Base-by-base conservation (phyloP, 2,329 filamentous ascomycete genomes). In the Sclerotiophoma versabilis region DNA sequence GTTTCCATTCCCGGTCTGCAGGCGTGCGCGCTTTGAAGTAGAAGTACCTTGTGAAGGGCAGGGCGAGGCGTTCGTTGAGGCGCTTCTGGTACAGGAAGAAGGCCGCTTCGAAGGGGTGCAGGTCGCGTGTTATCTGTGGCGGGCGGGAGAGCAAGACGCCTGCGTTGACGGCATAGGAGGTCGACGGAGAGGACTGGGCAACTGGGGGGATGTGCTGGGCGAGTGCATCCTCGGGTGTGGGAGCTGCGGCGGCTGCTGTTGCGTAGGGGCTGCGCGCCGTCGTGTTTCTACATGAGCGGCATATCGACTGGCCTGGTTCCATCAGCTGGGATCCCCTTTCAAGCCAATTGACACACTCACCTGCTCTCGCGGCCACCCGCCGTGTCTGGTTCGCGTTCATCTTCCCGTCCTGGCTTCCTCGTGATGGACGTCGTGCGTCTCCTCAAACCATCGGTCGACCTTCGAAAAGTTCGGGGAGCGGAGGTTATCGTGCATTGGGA, bases 71-170 rank as follows among this genome's bases (percentile, higher is more conserved):
- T 81, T 99, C 95, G 76, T 98, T 96, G 57, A 99, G 84, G 12
- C 95, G 92, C 68, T 93, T 93, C 80, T 99, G 95, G 80, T 99
- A 99, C 75, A 99, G 92, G 82, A 89, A 96, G 79, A 89, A 98
- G 60, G 93, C 84, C 71, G 92, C 90, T 77, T 99, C 95, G 77
- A 99, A 98, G 11, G 91, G 83, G 27, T 90, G 90, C 48, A 93
- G 87, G 57, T 89, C 83, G 63, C 90, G 89, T 22, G 95, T 98
- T 68, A 99, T 83, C 54, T 96, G 81, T 6, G 95, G 95, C 41
- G 95, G 86, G 23, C 95, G 91, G 38, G 92, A 95, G 60, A 99
- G 86, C 64, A 98, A 86, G 55, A 97, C 83, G 60, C 91, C 90
- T 53, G 87, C 83, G 43, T 77, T 75, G 52, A 82, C 61, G 26